Base-by-base conservation (phyloP, 345 rosid species). In the Aurinia saxatilis region DNA sequence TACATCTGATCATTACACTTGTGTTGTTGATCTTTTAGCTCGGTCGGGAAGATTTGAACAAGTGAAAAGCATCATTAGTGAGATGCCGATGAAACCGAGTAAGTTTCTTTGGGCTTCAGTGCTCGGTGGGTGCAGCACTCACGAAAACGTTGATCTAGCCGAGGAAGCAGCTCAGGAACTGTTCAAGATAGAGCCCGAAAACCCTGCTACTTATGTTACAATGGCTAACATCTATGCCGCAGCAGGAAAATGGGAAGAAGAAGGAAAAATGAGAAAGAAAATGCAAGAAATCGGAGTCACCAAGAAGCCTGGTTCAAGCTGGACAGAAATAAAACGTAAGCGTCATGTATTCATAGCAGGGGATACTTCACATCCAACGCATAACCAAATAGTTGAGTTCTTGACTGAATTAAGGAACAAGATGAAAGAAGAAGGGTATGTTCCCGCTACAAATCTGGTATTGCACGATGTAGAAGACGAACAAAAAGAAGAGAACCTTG, bases 381-480 rank as follows among this genome's bases (percentile, higher is more conserved):
- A 82, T 31, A 65, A 77, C 52, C 82, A 83, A 61, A 91, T 91
- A 50, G 70, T 73, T 7, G 83, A 74, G 63, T 88, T 76, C 74
- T 55, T 91, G 65, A 33, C 37, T 0, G 65, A 84, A 73, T 35
- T 91, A 27, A 79, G 85, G 3, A 66, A 62, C 61, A 78, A 68
- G 55, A 86, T 91, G 92, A 91, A 80, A 73, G 88, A 80, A 77
- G 95, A 79, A 77, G 98, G 95, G 17, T 88, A 86, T 65, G 78
- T 88, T 67, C 95, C 96, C 0, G 84, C 81, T 48, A 88, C 87
- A 6, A 66, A 76, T 54, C 78, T 83, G 60, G 98, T 86, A 35
- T 56, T 91, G 60, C 98, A 88, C 63, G 96, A 91, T 30, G 90
- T 91, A 45, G 96, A 86, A 75, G 95, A 88, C 58, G 96, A 91